Conservation (phyloP, 2,329 filamentous ascomycete species). For the Exophiala alcalophila region DNA sequence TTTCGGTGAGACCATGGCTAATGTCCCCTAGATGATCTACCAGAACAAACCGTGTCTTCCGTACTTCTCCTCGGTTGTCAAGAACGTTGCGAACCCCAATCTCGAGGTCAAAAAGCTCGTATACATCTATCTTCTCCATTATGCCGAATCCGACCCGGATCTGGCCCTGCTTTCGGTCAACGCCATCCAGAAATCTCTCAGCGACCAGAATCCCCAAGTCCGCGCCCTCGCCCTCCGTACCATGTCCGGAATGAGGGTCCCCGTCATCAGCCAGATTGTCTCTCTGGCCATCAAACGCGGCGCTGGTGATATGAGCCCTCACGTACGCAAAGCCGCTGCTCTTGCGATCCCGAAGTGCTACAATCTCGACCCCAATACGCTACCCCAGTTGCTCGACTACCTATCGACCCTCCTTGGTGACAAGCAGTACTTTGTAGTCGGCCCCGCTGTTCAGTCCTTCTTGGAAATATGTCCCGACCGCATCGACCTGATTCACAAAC, state of each 20-base stretch:
- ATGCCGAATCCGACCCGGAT: conserved; percentile 94
- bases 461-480: conserved; percentile 84
- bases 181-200: conserved; percentile 96
- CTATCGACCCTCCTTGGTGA: conserved; percentile 76
- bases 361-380: conserved; percentile 77
- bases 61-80: conserved; percentile 97
- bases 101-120: conserved; percentile 97
- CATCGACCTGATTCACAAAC: conserved; percentile 83
- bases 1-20: conserved; percentile 6
- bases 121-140: conserved; percentile 95
- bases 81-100: conserved; percentile 92
- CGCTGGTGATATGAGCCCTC: conserved; percentile 86
- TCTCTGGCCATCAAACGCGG: conserved; percentile 94
- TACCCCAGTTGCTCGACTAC: conserved; percentile 81
- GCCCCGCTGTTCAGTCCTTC: conserved; percentile 85
- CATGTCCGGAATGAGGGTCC: conserved; percentile 96
- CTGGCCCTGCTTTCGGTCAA: conserved; percentile 95
- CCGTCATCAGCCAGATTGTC: conserved; percentile 96
- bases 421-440: conserved; percentile 94
- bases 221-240: conserved; percentile 89
- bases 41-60: conserved; percentile 79
- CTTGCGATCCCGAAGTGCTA: conserved; percentile 96
- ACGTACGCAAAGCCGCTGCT: conserved; percentile 88
- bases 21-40: conserved; percentile 78
- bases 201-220: conserved; percentile 84